A percentile compares a stretch with the other conserved stretches of the same genome.
phyloP scores from a whole-genome alignment of 2,329 filamentous ascomycete species.

The Cladosporium velox region DNA sequence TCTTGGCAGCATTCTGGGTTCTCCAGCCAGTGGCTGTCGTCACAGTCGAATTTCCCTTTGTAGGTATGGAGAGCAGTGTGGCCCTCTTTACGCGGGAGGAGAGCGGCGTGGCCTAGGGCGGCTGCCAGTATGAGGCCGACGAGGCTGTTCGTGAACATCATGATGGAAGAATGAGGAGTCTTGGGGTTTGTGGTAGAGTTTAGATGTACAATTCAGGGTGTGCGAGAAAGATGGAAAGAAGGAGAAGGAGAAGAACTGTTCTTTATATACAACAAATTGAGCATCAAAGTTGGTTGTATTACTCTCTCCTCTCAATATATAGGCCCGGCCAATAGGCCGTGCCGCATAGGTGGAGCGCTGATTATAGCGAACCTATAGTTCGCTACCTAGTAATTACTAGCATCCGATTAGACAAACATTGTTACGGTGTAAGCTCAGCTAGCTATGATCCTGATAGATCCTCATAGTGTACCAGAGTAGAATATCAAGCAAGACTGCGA shows the following conservation, averaged over 20 bases:
- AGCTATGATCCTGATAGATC: no score
- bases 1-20: not conserved
- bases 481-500: no score
- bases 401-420: no score
- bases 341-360: no score
- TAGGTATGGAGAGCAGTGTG: no score
- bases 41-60: no score
- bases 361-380: no score
- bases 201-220: not conserved
- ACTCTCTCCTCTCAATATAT: not conserved
- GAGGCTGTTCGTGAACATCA: not conserved
- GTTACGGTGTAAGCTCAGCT: no score
- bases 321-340: not conserved
- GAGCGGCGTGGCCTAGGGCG: not conserved
- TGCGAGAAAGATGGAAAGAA: not conserved
- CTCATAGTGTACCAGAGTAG: no score
- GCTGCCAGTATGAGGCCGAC: not conserved
- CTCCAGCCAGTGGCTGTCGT: not conserved
- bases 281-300: not conserved
- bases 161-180: not conserved
- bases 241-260: not conserved
- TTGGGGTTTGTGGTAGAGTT: not conserved
- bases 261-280: no score
- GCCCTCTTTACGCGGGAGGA: no score
- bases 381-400: no score